Conservation (phyloP, 345 rosid species). For the Rhodomyrtus tomentosa region DNA sequence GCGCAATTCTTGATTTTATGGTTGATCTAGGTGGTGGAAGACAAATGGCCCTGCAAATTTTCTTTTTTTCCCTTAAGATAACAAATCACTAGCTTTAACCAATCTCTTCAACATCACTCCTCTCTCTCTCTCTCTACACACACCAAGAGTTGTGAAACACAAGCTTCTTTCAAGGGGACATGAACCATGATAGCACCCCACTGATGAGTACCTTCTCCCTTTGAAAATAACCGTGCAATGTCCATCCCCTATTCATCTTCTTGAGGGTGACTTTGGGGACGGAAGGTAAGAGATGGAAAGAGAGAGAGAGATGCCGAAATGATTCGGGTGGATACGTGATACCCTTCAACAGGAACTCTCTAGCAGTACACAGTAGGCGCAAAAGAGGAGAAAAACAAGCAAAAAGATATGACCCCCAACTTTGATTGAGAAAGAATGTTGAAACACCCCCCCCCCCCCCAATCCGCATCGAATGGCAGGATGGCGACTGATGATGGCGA, state of each 20-base stretch:
- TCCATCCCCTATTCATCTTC: background rate
- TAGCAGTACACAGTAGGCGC: background rate
- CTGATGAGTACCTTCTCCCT: background rate
- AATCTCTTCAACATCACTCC: conserved; percentile 29
- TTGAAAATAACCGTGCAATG: background rate
- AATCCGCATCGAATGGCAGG: background rate
- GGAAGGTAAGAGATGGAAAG: background rate
- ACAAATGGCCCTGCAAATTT: background rate
- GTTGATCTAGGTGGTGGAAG: conserved; percentile 9
- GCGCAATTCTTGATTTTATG: background rate
- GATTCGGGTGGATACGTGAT: conserved; percentile 8
- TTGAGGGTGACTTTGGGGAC: background rate
- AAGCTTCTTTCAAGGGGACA: conserved; percentile 35
- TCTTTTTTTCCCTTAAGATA: background rate
- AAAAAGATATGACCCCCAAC: conserved; percentile 5
- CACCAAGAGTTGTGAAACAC: conserved; percentile 24
- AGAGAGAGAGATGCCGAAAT: background rate
- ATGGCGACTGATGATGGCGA: background rate
- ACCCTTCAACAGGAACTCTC: conserved; percentile 7
- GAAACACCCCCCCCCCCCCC: no score
- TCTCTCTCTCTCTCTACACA: conserved; percentile 6
- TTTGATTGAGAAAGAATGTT: conserved; percentile 17
- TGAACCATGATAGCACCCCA: conserved; percentile 28
- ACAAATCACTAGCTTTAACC: background rate
- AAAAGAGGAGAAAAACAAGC: background rate